Percentiles rank a stretch among this genome's conserved stretches.
Evolutionary conservation across 768 basidiomycete species (phyloP).

Genomic region (Rhodotorula kratochvilovae): DNA sequence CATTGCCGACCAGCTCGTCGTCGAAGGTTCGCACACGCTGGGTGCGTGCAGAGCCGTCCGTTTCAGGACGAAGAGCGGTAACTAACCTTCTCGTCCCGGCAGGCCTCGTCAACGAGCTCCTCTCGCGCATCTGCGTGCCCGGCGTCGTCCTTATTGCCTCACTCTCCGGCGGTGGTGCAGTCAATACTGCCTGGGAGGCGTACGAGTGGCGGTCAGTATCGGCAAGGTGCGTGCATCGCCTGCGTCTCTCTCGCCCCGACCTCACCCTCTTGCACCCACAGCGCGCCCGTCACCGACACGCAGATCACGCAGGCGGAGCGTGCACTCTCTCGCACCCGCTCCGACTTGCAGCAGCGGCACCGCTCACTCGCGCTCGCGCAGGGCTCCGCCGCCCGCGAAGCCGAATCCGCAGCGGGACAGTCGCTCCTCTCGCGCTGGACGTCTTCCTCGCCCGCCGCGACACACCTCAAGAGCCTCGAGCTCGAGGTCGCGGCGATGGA

Average conservation of each 20-base stretch:
- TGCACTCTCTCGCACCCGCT: constrained; percentile 35
- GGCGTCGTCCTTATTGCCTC: constrained; percentile 43
- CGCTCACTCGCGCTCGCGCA: constrained; percentile 30
- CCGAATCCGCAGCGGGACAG: constrained; percentile 14
- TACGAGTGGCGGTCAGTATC: constrained; percentile 42
- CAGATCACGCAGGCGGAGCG: constrained; percentile 38
- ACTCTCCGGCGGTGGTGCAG: constrained; percentile 42
- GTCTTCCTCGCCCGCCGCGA: constrained; percentile 8
- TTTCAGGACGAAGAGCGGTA: background rate
- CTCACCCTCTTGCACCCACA: background rate
- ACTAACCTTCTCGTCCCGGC: background rate
- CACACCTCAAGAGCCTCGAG: constrained; percentile 38
- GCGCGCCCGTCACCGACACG: constrained; percentile 39
- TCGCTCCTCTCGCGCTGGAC: constrained; percentile 33
- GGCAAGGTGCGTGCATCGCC: constrained; percentile 19
- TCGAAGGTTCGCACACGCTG: constrained; percentile 37
- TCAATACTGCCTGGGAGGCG: constrained; percentile 44
- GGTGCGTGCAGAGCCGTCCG: constrained; percentile 5
- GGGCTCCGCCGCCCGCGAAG: constrained; percentile 33
- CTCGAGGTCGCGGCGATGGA: constrained; percentile 39
- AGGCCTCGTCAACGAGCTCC: constrained; percentile 41
- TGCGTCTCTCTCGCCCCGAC: background rate
- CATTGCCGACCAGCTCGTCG: constrained; percentile 32
- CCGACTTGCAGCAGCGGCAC: constrained; percentile 36
- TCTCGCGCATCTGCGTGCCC: constrained; percentile 42